A percentile compares a stretch with the other conserved stretches of the same genome.
Conservation (phyloP, 2,329 filamentous ascomycete species). For the Simplicillium sp. region DNA sequence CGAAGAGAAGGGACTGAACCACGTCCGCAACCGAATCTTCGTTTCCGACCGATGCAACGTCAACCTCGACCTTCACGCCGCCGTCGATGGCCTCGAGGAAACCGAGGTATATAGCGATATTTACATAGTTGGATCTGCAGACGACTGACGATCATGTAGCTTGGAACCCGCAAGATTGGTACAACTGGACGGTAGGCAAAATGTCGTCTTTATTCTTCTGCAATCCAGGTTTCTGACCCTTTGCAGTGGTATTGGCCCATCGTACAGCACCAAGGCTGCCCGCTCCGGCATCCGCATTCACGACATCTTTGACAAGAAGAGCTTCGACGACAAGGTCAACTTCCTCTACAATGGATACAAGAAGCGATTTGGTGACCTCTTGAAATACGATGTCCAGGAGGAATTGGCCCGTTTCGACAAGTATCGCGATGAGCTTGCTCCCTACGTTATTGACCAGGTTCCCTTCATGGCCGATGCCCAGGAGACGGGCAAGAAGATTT, state of each 20-base stretch:
- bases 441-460: slow-evolving; percentile 58
- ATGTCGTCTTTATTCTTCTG: too few species aligned
- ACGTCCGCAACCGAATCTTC: slow-evolving; percentile 40
- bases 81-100: slow-evolving; percentile 62
- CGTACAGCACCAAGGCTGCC: slow-evolving; percentile 15
- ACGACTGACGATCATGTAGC: neutral
- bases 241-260: slow-evolving; percentile 26
- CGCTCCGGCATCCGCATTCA: slow-evolving; percentile 58
- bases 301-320: slow-evolving; percentile 57
- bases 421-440: slow-evolving; percentile 46
- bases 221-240: too few species aligned
- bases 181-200: slow-evolving; percentile 9
- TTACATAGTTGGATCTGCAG: slow-evolving; percentile 1
- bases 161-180: slow-evolving; percentile 17
- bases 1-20: slow-evolving; percentile 25
- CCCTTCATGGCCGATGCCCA: slow-evolving; percentile 54
- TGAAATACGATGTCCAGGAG: slow-evolving; percentile 58
- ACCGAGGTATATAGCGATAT: slow-evolving; percentile 29
- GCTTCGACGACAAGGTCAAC: slow-evolving; percentile 59
- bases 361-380: slow-evolving; percentile 59
- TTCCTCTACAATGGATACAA: slow-evolving; percentile 48
- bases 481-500: slow-evolving; percentile 45
- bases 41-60: slow-evolving; percentile 56
- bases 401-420: slow-evolving; percentile 55
- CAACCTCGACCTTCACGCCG: slow-evolving; percentile 54